These are phyloP conservation scores for Saccharomycopsis hybrid DNA, from an alignment of 1,139 yeast species.

Conservation along the genomic window DNA sequence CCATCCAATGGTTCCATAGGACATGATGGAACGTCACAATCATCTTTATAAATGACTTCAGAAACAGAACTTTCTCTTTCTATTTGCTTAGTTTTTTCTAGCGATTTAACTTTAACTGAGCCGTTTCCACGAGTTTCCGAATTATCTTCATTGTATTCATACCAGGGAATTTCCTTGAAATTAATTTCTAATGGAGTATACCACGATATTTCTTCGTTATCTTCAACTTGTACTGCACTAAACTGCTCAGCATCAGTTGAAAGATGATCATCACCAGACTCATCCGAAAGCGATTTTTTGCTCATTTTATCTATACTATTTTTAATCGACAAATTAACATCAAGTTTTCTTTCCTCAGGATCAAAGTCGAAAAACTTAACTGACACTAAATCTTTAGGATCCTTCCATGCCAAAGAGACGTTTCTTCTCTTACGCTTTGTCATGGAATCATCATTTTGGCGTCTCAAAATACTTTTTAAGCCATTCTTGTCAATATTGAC, in stretches of 20 bases:
- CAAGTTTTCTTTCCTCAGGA: conserved; percentile 30
- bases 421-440: conserved; percentile 19
- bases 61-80: conserved; percentile 27
- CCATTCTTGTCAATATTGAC: conserved; percentile 13
- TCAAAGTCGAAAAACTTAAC: conserved; percentile 39
- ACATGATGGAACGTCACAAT: conserved; percentile 26
- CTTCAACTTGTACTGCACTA: conserved; percentile 1
- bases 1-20: conserved; percentile 15
- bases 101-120: conserved; percentile 23
- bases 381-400: conserved; percentile 31
- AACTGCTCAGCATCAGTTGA: neutral
- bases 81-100: conserved; percentile 27
- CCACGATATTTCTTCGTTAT: conserved; percentile 29
- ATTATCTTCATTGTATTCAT: conserved; percentile 22
- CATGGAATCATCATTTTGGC: conserved; percentile 15
- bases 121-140: conserved; percentile 29
- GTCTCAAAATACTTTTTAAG: conserved; percentile 17
- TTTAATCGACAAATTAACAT: conserved; percentile 22
- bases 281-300: conserved; percentile 23
- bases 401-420: conserved; percentile 17
- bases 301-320: conserved; percentile 17
- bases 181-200: conserved; percentile 27
- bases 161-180: conserved; percentile 22
- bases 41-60: conserved; percentile 26
- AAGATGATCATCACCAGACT: conserved; percentile 9